Conservation (phyloP, 805 yeast genomes). For the Candida cerambycidarum region DNA sequence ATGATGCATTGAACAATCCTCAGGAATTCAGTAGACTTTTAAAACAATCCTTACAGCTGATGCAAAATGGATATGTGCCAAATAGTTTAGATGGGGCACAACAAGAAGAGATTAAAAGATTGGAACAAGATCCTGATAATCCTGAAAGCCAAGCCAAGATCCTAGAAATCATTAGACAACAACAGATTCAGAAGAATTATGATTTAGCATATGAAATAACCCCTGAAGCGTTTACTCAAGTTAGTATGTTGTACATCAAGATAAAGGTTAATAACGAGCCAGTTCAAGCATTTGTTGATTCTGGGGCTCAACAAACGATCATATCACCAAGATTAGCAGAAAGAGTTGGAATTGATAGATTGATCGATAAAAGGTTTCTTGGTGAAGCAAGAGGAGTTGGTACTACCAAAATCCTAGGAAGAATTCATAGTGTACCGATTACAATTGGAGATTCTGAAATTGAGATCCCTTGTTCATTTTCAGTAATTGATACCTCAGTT, state of each 20-base stretch:
- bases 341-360: conserved; percentile 61
- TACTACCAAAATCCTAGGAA: conserved; percentile 69
- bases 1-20: conserved; percentile 47
- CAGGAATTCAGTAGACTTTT: conserved; percentile 43
- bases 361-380: conserved; percentile 75
- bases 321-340: conserved; percentile 78
- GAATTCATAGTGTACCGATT: conserved; percentile 85
- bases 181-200: conserved; percentile 77
- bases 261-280: conserved; percentile 76
- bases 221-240: conserved; percentile 85
- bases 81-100: conserved; percentile 10
- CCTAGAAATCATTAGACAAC: conserved; percentile 64
- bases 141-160: conserved; percentile 68
- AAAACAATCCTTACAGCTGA: conserved; percentile 32
- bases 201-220: conserved; percentile 78
- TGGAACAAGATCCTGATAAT: conserved; percentile 67
- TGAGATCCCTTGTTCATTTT: conserved; percentile 42
- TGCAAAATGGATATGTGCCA: conserved; percentile 19
- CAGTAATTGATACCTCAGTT: conserved; percentile 59
- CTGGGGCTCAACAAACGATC: conserved; percentile 93
- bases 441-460: conserved; percentile 58
- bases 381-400: conserved; percentile 95
- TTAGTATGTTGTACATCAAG: conserved; percentile 79
- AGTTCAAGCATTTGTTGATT: conserved; percentile 91
- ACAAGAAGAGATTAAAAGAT: conserved; percentile 52